Percentiles rank a stretch among this genome's conserved stretches.
Evolutionary conservation across 164 flowering plant genomes (phyloP).

Genomic region (Aristolochia californica): DNA sequence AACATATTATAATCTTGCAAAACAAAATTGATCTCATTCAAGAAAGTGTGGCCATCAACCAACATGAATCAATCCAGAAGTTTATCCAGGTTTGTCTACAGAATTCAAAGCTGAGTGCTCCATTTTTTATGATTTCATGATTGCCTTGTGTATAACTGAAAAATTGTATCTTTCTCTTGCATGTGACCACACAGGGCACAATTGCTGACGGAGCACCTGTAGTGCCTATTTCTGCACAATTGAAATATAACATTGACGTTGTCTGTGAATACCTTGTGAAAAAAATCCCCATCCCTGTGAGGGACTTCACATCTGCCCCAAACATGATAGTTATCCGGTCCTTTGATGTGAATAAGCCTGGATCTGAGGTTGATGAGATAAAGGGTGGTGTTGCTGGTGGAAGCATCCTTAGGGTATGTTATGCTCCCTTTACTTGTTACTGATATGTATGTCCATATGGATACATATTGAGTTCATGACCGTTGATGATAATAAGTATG

Average conservation of each 20-base stretch:
- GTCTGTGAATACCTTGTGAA: constrained; percentile 79
- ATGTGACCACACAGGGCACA: constrained; percentile 51
- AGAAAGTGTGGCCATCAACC: constrained; percentile 87
- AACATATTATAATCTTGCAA: constrained; percentile 86
- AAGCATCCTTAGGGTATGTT: constrained; percentile 75
- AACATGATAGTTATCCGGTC: constrained; percentile 94
- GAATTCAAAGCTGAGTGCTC: not conserved
- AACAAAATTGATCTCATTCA: constrained; percentile 92
- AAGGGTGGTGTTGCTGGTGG: constrained; percentile 99
- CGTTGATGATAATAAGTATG: not conserved
- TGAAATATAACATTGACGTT: constrained; percentile 88
- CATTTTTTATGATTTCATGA: not conserved
- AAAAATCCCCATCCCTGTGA: constrained; percentile 79
- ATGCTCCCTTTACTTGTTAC: not conserved
- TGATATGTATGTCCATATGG: not conserved
- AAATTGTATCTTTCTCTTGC: not conserved
- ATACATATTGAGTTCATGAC: not conserved
- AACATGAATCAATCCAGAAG: constrained; percentile 80
- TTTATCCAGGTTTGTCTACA: constrained; percentile 50
- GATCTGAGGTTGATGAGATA: constrained; percentile 85
- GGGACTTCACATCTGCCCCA: constrained; percentile 84
- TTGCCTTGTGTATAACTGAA: not conserved
- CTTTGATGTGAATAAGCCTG: constrained; percentile 93
- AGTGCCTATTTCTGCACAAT: constrained; percentile 87
- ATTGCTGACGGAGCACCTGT: constrained; percentile 90